Evolutionary conservation across 1,284 basidiomycete species (phyloP), one percentile per base, ranked within the genome.

Genomic region (Ustilago sp.): DNA sequence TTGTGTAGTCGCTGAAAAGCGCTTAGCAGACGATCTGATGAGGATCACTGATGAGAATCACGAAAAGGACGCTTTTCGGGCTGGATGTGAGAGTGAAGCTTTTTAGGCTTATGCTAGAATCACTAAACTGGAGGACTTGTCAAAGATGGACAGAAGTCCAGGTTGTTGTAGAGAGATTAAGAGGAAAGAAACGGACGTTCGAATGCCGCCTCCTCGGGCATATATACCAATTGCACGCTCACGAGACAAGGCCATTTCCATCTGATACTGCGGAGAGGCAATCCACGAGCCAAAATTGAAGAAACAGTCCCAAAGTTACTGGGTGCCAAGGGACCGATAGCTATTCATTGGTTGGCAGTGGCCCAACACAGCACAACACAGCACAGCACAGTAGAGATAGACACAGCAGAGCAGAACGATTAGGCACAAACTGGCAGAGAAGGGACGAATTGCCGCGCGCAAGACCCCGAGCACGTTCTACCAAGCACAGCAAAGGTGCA

Each of bases 1-100:
- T 41, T 39, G 48, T 47, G 48, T 32, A 38, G 47, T 39, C 41
- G 39, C 41, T 57, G 55, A 39, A 34, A 43, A 45, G 36, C 55
- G 59, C 54, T 53, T 47, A 41, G 64, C 64, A 72, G 63, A 67
- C 59, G 61, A 47, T 54, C 39, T 63, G 62, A 57, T 52, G n/a
- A 45, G 34, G 58, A 64, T 51, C 23, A 28, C 39, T 63, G 62
- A 57, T 52, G n/a, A 45, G 34, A 53, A 64, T 51, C 61, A 70
- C 58, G 57, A 59, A 35, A 56, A 31, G 31, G 23, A 59, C 45
- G 43, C 53, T 59, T 31, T 19, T 31, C 47, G 12, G 50, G 51
- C 57, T 62, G 56, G 45, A 53, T 15, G 23, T 28, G 48, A 19
- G 31, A 61, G 31, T n/a, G 23, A 57, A 35, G 39, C 58, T 60